These are phyloP conservation scores for Triticum dicoccoides DNA, from an alignment of 176 grass and related monocot species.

Conservation along the genomic window DNA sequence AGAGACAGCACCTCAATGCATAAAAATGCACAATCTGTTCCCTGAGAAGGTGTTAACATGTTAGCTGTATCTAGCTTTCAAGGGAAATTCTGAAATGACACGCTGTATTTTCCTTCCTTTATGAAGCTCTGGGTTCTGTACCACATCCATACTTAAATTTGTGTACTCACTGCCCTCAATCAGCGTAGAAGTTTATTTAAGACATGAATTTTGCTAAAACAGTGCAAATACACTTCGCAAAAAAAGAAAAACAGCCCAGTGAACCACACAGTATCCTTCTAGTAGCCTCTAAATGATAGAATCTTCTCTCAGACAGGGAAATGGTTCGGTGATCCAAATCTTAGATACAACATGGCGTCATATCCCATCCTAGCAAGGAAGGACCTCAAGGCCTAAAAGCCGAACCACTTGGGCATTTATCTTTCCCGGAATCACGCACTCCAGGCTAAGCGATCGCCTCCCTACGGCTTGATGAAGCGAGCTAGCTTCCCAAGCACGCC, in stretches of 20 bases:
- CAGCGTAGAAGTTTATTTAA: neutral
- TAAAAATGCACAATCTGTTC: too few species aligned
- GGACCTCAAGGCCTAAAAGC: neutral
- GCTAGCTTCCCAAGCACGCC: constrained; percentile 63
- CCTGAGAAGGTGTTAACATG: too few species aligned
- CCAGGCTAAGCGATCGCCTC: neutral
- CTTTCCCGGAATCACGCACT: neutral
- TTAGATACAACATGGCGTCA: neutral
- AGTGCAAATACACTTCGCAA: neutral
- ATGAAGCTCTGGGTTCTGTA: too few species aligned
- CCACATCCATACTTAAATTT: neutral
- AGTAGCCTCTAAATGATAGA: neutral
- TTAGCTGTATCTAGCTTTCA: too few species aligned
- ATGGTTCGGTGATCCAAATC: neutral
- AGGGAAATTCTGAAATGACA: too few species aligned
- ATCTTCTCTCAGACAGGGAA: neutral
- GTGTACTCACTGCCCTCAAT: neutral
- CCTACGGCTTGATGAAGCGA: constrained; percentile 79
- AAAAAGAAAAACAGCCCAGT: too few species aligned
- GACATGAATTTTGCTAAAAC: too few species aligned
- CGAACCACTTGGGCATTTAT: neutral
- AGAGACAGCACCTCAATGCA: too few species aligned
- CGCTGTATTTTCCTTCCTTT: too few species aligned
- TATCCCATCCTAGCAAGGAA: neutral
- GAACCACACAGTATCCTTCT: neutral